Evolutionary conservation across 768 basidiomycete species (phyloP).

Genomic region (Rickenella mellea): DNA sequence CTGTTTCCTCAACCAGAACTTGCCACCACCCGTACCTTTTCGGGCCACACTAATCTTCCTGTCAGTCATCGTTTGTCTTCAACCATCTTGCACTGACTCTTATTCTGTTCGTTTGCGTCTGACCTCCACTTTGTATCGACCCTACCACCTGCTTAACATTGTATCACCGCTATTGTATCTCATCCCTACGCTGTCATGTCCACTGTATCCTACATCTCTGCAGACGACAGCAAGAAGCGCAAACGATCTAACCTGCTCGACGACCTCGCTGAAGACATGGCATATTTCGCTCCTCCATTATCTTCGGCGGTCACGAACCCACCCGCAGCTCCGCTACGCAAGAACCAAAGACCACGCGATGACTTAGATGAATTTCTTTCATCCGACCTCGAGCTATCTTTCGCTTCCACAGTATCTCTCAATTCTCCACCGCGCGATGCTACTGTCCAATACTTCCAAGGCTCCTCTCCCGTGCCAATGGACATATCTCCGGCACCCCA

Average conservation of each 20-base stretch:
- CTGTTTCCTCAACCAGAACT: no score
- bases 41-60: no score
- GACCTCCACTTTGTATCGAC: not conserved
- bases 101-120: not conserved
- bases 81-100: not conserved
- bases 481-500: conserved; percentile 67
- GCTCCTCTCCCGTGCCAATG: conserved; percentile 47
- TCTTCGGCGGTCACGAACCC: conserved; percentile 31
- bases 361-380: conserved; percentile 60
- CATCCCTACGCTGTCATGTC: not conserved
- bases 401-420: conserved; percentile 75
- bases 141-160: not conserved
- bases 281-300: conserved; percentile 37
- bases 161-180: not conserved
- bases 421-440: conserved; percentile 54
- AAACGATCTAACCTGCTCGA: conserved; percentile 5
- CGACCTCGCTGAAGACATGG: conserved; percentile 36
- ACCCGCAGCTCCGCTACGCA: conserved; percentile 31
- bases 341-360: conserved; percentile 30
- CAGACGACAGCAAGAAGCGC: conserved; percentile 1
- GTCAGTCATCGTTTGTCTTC: no score
- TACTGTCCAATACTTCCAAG: conserved; percentile 16
- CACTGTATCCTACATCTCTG: not conserved
- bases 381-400: conserved; percentile 70
- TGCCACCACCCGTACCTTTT: no score